Conservation (phyloP, 208 protist genomes). For the Borovskyia barvae region DNA sequence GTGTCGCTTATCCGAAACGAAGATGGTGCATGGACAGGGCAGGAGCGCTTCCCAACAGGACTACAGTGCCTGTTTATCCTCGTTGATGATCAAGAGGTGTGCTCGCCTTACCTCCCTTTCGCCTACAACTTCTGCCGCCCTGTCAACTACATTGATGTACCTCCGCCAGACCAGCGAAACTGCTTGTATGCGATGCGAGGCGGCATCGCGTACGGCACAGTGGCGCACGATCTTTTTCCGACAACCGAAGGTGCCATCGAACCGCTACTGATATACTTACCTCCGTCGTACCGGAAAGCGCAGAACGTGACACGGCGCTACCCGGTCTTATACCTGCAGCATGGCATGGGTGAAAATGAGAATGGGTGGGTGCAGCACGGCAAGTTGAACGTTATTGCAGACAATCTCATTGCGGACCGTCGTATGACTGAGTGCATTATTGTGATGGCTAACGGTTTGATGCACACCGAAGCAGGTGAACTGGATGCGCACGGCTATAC, state of each 20-base stretch:
- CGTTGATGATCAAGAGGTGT: constrained; percentile 27
- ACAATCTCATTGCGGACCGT: constrained; percentile 34
- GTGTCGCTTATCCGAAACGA: background rate
- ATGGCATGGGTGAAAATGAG: constrained; percentile 20
- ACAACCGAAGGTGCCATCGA: constrained; percentile 22
- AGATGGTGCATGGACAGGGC: constrained; percentile 17
- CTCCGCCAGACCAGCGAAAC: constrained; percentile 2
- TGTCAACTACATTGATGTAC: constrained; percentile 42
- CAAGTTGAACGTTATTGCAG: constrained; percentile 37
- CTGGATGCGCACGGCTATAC: constrained; percentile 6
- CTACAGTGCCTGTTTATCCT: constrained; percentile 31
- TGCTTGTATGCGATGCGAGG: constrained; percentile 10
- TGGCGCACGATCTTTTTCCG: constrained; percentile 19
- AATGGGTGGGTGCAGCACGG: constrained; percentile 23
- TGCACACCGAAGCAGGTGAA: background rate
- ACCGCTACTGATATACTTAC: constrained; percentile 30
- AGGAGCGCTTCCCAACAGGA: constrained; percentile 2
- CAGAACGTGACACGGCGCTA: constrained; percentile 22
- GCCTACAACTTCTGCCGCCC: constrained; percentile 12
- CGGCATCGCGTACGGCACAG: constrained; percentile 17
- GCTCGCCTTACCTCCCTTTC: constrained; percentile 24
- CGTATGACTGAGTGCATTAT: constrained; percentile 6
- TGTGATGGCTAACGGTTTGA: constrained; percentile 6
- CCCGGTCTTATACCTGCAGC: constrained; percentile 38
- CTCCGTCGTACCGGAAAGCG: constrained; percentile 28